A percentile compares a stretch with the other conserved stretches of the same genome.
Evolutionary conservation across 1,284 basidiomycete genomes (phyloP).

Genomic region (Apiotrichum veenhuisii): DNA sequence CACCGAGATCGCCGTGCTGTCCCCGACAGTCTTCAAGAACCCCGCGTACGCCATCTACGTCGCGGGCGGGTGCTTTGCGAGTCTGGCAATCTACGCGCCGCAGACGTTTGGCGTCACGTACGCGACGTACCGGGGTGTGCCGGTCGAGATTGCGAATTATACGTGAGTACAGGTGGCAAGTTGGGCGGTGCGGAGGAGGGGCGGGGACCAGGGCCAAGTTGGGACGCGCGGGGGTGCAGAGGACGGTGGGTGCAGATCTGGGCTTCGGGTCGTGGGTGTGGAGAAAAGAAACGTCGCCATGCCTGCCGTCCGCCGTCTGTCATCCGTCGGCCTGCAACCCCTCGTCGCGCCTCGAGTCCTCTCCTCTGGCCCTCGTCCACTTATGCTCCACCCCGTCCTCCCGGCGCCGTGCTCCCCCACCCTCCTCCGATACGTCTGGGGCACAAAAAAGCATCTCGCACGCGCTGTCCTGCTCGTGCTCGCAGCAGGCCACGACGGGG

Average conservation of each 20-base stretch:
- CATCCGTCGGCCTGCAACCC: no score
- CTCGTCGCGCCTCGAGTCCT: no score
- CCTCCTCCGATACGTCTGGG: not conserved
- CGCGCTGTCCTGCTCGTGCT: not conserved
- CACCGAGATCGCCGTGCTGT: constrained; percentile 35
- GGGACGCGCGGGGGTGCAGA: not conserved
- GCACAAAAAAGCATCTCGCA: not conserved
- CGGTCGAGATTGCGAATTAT: constrained; percentile 26
- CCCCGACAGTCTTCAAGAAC: constrained; percentile 29
- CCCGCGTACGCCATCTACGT: constrained; percentile 29
- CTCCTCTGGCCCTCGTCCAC: no score
- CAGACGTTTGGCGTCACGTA: constrained; percentile 37
- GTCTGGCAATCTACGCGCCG: constrained; percentile 31
- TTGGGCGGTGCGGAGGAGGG: not conserved
- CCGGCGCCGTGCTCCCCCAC: no score
- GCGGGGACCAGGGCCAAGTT: not conserved
- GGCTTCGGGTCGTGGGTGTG: no score
- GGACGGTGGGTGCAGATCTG: no score
- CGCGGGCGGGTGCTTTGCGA: constrained; percentile 21
- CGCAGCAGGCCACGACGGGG: not conserved
- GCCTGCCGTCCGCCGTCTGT: no score
- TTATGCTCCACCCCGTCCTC: no score
- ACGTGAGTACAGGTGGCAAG: constrained; percentile 16
- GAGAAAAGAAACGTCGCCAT: no score
- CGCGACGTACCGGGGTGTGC: constrained; percentile 25